Base-by-base conservation (phyloP, 2,329 filamentous ascomycete genomes). In the Apiospora saccharicola region DNA sequence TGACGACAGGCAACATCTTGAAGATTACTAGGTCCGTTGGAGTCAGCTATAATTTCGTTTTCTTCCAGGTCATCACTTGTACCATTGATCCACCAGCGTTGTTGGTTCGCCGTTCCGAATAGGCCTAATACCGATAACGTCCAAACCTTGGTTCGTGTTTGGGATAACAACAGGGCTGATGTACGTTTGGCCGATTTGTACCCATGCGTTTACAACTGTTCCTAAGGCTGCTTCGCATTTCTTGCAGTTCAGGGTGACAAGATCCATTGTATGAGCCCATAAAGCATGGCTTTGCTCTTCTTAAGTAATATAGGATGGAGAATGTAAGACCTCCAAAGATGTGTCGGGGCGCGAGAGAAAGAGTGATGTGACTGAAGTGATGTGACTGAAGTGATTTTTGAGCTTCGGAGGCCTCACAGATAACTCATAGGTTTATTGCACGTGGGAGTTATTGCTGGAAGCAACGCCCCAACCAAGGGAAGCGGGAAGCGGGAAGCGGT, bases 181-280 rank as follows among this genome's bases (percentile, higher is more conserved):
- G 72, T 84, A 83, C 30, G 78, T 80, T 67, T 82, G 83, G 57
- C 82, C 83, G 44, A 86, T 79, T 73, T 84, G 79, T 1, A 75
- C 81, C 84, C 84, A 86, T 8, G 81, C 57, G 51, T 86, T 85
- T 71, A 76, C 49, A 67, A 83, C 79, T 7, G 75, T 71, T 8
- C 75, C 73, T 34, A 81, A 75, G 72, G 79, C 82, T 43, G 76
- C 76, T 70, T 77, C 75, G 77, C 84, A 86, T 72, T 79, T 71
- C 34, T 61, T 70, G 67, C 78, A 78, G 68, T 4, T 80, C 76
- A 81, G 80, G 43, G 74, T 72, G 61, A 85, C 76, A 7, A 67
- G 74, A 44, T 84, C 81, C 83, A 85, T 85, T 64, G 8, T 44
- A 22, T 19, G 44, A 7, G 44, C 19, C 7, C 4, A 5, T 19